Evolutionary conservation across 768 basidiomycete species (phyloP), one percentile per base, ranked within the genome.

Genomic region (Pleurotus tuoliensis): DNA sequence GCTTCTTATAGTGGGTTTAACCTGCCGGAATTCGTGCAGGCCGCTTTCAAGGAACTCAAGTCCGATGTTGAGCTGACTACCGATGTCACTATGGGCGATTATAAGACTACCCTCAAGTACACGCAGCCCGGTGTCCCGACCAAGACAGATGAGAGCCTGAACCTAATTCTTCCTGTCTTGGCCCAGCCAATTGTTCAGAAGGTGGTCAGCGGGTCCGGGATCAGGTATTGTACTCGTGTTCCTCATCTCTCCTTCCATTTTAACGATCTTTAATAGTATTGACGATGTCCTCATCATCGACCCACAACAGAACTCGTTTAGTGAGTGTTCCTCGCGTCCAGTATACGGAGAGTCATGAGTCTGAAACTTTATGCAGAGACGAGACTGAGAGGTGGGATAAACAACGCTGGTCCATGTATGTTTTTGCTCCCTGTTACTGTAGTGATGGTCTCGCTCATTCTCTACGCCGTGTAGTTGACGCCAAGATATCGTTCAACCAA

Each of bases 141-240:
- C 15, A 64, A 69, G 22, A 90, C 88, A 0, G 88, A 89, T 63
- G 64, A 76, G 15, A 82, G 75, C 44, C 71, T 90, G 55, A 73
- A 86, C 59, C 67, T 86, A 37, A 81, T 90, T 52, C 73, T 91
- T 5, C 88, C 87, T 5, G 64, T 87, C 41, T 78, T 91, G 56
- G 88, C 88, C 0, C 75, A 81, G 52, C 88, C 88, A 3, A 88
- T 91, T 55, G 88, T 90, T 4, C 86, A 90, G 66, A 82, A 80
- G 59, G 78, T 90, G 56, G 85, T 90, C 41, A 73, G 77, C 4
- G 81, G 74, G 15, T 80, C 85, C 15, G 66, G 73, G 6, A 67
- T 90, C 48, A 78, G 81, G 86, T 84, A 59, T 13, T 71, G 60
- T 4, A 24, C 16, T 39, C 39, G 27, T 59, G 57, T 5, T 49